These are phyloP conservation scores for Parmales sp. DNA, from an alignment of 108 stramenopile genomes.

Conservation along the genomic window DNA sequence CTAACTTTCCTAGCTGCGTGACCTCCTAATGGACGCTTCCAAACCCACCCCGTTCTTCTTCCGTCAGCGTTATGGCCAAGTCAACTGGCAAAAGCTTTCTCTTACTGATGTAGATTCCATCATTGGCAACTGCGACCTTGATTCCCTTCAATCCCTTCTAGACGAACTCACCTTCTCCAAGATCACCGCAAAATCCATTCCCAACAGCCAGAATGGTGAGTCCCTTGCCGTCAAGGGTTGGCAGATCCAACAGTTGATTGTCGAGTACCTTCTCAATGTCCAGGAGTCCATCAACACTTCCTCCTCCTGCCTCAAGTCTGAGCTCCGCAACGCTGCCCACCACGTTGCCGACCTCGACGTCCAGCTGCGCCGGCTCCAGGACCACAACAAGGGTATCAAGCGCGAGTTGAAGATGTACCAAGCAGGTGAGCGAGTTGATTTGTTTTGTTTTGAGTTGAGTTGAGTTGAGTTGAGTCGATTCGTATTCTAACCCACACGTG, in stretches of 20 bases:
- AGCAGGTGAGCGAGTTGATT: neutral
- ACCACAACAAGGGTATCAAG: too few relatives aligned
- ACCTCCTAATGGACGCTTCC: neutral
- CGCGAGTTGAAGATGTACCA: too few relatives aligned
- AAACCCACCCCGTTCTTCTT: neutral
- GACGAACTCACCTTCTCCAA: constrained; percentile 8
- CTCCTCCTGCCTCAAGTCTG: neutral
- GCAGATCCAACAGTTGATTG: constrained; percentile 6
- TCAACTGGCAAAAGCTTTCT: neutral
- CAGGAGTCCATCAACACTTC: neutral
- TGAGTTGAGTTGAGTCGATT: too few relatives aligned
- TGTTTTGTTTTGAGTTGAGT: too few relatives aligned
- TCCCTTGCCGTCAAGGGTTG: neutral
- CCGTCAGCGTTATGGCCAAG: neutral
- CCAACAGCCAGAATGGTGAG: neutral
- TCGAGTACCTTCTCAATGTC: constrained; percentile 5
- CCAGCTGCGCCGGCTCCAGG: neutral
- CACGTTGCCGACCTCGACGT: constrained; percentile 4
- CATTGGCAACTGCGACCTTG: neutral
- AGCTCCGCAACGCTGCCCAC: neutral
- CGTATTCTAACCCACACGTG: too few relatives aligned
- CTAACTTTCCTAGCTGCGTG: too few relatives aligned
- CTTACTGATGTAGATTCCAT: neutral
- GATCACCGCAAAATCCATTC: neutral
- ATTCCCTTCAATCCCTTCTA: neutral